phyloP scores from a whole-genome alignment of 768 basidiomycete genomes.

The Melanogaster broomeanus region DNA sequence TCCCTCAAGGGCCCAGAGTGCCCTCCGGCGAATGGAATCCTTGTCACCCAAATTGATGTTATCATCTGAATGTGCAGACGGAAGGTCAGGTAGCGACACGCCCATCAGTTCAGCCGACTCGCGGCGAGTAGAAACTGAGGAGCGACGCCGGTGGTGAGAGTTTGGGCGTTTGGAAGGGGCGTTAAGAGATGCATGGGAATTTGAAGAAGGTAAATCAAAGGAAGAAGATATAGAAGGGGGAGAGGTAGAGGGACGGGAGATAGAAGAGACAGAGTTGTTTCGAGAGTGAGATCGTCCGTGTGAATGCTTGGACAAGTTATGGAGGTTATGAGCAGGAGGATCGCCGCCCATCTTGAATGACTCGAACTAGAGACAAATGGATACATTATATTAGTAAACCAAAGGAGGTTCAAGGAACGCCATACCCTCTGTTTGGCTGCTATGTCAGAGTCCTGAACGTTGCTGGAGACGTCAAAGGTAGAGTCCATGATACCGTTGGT shows the following conservation, averaged over 20 bases:
- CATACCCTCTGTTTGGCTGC: slow-evolving; percentile 46
- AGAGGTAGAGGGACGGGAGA: slow-evolving; percentile 40
- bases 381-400: neutral
- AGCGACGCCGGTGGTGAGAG: slow-evolving; percentile 83
- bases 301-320: slow-evolving; percentile 35
- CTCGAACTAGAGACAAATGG: slow-evolving; percentile 51
- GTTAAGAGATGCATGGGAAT: slow-evolving; percentile 27
- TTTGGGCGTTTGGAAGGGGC: slow-evolving; percentile 51
- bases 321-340: slow-evolving; percentile 37
- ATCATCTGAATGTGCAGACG: slow-evolving; percentile 60
- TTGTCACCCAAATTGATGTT: slow-evolving; percentile 69
- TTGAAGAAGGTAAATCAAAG: slow-evolving; percentile 39
- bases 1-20: slow-evolving; percentile 87
- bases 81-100: slow-evolving; percentile 67
- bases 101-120: slow-evolving; percentile 95
- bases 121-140: slow-evolving; percentile 85
- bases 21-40: slow-evolving; percentile 79
- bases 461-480: slow-evolving; percentile 25
- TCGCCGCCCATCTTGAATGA: slow-evolving; percentile 66
- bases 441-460: slow-evolving; percentile 30
- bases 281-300: slow-evolving; percentile 63
- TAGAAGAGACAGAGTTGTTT: slow-evolving; percentile 51
- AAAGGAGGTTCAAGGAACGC: neutral
- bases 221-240: slow-evolving; percentile 38
- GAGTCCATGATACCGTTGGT: slow-evolving; percentile 41